Evolutionary conservation across 1,139 yeast genomes (phyloP).

Genomic region (Taphrina wiesneri): DNA sequence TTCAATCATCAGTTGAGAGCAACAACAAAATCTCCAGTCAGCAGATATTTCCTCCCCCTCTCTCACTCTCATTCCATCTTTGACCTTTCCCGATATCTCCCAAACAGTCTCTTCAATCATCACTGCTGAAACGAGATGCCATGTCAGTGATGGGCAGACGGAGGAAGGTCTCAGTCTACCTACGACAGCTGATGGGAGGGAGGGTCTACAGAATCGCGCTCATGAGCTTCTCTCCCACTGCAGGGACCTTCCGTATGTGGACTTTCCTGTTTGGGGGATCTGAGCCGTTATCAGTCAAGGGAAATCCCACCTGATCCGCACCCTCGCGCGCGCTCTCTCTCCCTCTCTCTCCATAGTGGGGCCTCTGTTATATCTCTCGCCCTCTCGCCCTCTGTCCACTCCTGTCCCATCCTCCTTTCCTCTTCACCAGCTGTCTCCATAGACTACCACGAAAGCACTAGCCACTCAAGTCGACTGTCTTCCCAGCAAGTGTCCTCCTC

Average conservation of each 20-base stretch:
- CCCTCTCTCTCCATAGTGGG: background rate
- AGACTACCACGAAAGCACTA: background rate
- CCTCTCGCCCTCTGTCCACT: background rate
- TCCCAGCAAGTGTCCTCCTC: background rate
- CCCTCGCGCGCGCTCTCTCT: background rate
- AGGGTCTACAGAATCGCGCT: background rate
- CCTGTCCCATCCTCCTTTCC: background rate
- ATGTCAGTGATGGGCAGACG: too few species aligned
- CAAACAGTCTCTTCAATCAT: too few species aligned
- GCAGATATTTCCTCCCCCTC: background rate
- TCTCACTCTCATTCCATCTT: background rate
- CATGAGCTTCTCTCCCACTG: too few species aligned
- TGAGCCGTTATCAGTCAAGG: background rate
- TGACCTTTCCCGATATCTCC: too few species aligned
- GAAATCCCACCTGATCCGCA: background rate
- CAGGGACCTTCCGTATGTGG: slow-evolving; percentile 1
- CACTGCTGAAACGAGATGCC: too few species aligned
- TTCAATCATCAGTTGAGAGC: background rate
- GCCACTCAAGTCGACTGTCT: background rate
- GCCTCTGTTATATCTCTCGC: background rate
- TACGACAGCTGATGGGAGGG: slow-evolving; percentile 3
- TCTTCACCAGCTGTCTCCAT: background rate
- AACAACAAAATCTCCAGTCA: background rate
- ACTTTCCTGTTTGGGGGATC: slow-evolving; percentile 9
- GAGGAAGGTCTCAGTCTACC: background rate